Conservation (phyloP, 495 filamentous ascomycete species). For the Trichoderma virens region DNA sequence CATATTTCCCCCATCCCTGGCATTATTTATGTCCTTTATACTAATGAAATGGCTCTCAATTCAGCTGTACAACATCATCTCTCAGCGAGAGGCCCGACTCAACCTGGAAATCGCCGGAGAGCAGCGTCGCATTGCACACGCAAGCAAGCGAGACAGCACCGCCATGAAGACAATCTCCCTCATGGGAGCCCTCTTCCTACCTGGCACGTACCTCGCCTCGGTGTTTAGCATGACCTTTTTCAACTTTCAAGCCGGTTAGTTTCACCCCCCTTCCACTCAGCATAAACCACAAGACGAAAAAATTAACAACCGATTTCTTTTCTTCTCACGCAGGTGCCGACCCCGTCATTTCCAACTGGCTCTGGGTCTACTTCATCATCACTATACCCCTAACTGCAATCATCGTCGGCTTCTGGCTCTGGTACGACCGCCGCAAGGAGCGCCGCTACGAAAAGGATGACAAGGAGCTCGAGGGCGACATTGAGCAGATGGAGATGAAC, state of each 20-base stretch:
- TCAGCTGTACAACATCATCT: constrained; percentile 50
- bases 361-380: constrained; percentile 51
- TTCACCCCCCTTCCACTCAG: not conserved
- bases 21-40: too few species aligned
- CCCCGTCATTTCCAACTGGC: constrained; percentile 14
- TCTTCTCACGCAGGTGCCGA: constrained; percentile 10
- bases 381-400: constrained; percentile 41
- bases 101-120: constrained; percentile 50
- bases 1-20: not conserved
- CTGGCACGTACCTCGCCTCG: constrained; percentile 45
- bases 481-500: constrained; percentile 45
- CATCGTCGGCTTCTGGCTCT: constrained; percentile 39
- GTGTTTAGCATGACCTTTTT: constrained; percentile 53
- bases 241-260: constrained; percentile 37
- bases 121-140: constrained; percentile 47
- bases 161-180: constrained; percentile 51
- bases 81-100: constrained; percentile 49
- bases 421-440: constrained; percentile 40
- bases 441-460: constrained; percentile 37
- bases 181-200: constrained; percentile 48
- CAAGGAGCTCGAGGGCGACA: constrained; percentile 39
- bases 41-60: not conserved
- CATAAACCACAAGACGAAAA: constrained; percentile 11
- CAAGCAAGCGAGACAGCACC: constrained; percentile 46
- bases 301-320: not conserved